These are phyloP conservation scores for Microstegium vimineum DNA, from an alignment of 176 grass and related monocot genomes.

Conservation along the genomic window DNA sequence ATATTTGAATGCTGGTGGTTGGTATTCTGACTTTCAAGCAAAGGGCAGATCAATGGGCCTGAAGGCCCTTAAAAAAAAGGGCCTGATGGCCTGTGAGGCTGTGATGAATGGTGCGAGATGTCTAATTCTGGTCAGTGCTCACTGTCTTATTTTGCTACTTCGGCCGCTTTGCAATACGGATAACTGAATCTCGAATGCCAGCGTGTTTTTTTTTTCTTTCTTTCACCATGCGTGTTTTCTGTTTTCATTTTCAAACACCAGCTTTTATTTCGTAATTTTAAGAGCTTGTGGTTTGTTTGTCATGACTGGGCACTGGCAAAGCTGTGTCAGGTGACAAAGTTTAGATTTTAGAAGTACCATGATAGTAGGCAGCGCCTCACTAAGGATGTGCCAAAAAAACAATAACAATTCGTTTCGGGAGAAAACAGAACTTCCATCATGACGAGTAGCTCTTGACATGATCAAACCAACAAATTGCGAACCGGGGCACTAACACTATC, in stretches of 20 bases:
- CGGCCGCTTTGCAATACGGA: background rate
- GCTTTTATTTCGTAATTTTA: background rate
- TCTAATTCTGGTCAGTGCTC: background rate
- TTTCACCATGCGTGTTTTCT: background rate
- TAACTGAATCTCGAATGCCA: too few species aligned
- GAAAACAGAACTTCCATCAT: background rate
- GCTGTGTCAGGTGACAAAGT: background rate
- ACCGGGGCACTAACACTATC: background rate
- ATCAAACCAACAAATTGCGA: background rate
- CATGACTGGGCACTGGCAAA: background rate
- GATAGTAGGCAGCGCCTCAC: background rate
- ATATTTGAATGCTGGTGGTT: conserved; percentile 2
- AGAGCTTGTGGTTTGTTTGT: background rate
- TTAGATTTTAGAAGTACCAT: background rate
- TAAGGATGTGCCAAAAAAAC: background rate
- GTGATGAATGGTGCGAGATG: background rate
- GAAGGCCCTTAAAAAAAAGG: background rate
- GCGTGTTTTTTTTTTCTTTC: background rate
- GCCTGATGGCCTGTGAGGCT: background rate
- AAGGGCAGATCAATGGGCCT: conserved; percentile 13
- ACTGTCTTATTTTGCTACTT: background rate
- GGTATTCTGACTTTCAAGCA: conserved; percentile 26
- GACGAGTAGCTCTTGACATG: background rate
- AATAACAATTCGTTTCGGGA: background rate
- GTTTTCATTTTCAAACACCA: background rate